Conservation (phyloP, 106 monocot genomes). For the Apostasia ramifera region DNA sequence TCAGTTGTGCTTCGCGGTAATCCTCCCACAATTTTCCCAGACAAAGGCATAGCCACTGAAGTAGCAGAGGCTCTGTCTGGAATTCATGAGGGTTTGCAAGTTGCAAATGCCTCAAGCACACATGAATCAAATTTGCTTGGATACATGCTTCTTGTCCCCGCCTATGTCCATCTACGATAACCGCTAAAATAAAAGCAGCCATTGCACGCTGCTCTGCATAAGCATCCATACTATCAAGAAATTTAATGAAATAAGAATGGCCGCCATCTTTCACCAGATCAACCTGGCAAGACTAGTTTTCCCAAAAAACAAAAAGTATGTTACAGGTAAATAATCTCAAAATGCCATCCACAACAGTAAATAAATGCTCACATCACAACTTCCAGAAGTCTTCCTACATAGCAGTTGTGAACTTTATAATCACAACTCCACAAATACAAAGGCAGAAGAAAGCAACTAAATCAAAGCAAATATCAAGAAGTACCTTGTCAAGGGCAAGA, state of each 20-base stretch:
- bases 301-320: background rate
- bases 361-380: background rate
- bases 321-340: slow-evolving; percentile 1
- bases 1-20: slow-evolving; percentile 72
- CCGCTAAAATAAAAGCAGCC: slow-evolving; percentile 98
- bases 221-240: slow-evolving; percentile 91
- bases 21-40: slow-evolving; percentile 94
- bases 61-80: slow-evolving; percentile 78
- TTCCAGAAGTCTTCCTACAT: background rate
- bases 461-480: background rate
- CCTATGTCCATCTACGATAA: slow-evolving; percentile 85
- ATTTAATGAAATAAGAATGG: slow-evolving; percentile 85
- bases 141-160: slow-evolving; percentile 84
- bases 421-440: background rate
- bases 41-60: slow-evolving; percentile 97
- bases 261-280: slow-evolving; percentile 98
- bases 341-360: background rate
- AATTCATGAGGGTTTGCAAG: slow-evolving; percentile 46
- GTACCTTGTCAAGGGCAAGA: slow-evolving; percentile 97
- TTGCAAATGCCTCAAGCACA: slow-evolving; percentile 81
- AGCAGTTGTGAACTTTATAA: too few species aligned
- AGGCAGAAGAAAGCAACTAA: background rate
- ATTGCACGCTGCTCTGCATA: slow-evolving; percentile 92
- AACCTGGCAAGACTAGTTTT: slow-evolving; percentile 78
- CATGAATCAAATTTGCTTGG: slow-evolving; percentile 64